A percentile compares a stretch with the other conserved stretches of the same genome.
phyloP scores from a whole-genome alignment of 2,329 filamentous ascomycete species.

The Aureobasidium sp. region DNA sequence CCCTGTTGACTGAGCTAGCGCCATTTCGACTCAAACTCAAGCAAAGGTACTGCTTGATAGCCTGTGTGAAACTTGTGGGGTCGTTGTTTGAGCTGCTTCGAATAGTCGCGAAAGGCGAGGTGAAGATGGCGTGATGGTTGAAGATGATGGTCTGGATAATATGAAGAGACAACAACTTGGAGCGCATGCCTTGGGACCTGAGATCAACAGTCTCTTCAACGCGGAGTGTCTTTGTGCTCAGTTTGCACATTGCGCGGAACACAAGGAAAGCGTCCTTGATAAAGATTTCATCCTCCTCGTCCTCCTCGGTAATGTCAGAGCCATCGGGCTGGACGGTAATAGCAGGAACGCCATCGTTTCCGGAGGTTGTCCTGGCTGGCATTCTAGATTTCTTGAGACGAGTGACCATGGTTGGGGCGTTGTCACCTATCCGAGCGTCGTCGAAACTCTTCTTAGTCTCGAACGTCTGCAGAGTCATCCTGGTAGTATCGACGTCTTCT shows the following conservation, averaged over 20 bases:
- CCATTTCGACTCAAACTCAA: constrained; percentile 92
- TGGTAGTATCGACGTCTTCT: constrained; percentile 45
- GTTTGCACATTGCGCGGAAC: constrained; percentile 93
- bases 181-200: constrained; percentile 92
- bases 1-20: constrained; percentile 80
- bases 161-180: constrained; percentile 90
- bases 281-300: constrained; percentile 87
- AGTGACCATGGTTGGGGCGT: constrained; percentile 61
- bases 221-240: constrained; percentile 85
- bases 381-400: constrained; percentile 45
- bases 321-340: constrained; percentile 29
- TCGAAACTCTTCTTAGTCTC: constrained; percentile 61
- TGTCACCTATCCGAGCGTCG: constrained; percentile 58
- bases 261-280: constrained; percentile 96
- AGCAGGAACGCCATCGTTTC: constrained; percentile 30
- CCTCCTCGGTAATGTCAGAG: constrained; percentile 53
- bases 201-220: constrained; percentile 89
- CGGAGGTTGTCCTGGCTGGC: constrained; percentile 37
- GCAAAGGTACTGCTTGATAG: constrained; percentile 94
- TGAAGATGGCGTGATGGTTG: constrained; percentile 87
- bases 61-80: constrained; percentile 84
- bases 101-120: constrained; percentile 85
- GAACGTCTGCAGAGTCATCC: constrained; percentile 62
- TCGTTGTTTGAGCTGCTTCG: constrained; percentile 83
- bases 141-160: constrained; percentile 92